Conservation (phyloP, 83 land plant genomes). For the Picea abies region DNA sequence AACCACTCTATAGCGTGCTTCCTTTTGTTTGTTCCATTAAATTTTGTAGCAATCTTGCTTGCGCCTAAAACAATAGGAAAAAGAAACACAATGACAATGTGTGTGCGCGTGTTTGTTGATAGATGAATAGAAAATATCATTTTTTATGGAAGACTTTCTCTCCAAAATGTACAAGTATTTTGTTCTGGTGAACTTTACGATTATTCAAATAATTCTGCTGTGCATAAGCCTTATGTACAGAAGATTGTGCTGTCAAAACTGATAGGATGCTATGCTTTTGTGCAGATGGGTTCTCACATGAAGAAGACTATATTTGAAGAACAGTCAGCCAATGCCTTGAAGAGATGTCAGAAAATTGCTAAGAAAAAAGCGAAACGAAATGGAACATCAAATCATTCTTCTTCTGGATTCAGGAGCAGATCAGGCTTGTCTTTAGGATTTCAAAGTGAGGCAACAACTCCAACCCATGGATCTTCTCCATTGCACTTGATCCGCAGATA, state of each 20-base stretch:
- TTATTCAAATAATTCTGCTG: no score
- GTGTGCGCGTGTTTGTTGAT: no score
- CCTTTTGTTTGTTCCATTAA: slow-evolving; percentile 20
- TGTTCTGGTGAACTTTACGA: background rate
- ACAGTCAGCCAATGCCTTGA: slow-evolving; percentile 47
- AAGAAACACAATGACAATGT: background rate
- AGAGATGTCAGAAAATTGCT: slow-evolving; percentile 46
- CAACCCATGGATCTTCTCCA: slow-evolving; percentile 31
- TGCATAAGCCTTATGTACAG: background rate
- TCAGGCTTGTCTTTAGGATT: background rate
- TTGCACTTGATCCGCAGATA: slow-evolving; percentile 31
- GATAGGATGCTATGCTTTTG: background rate
- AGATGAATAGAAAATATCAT: no score
- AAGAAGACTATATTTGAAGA: slow-evolving; percentile 61
- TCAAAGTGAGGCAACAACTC: slow-evolving; percentile 28
- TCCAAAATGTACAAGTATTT: background rate
- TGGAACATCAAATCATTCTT: background rate
- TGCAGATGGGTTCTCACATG: slow-evolving; percentile 72
- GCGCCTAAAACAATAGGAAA: background rate
- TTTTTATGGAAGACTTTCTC: background rate
- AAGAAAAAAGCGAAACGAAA: slow-evolving; percentile 31
- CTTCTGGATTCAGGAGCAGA: slow-evolving; percentile 5
- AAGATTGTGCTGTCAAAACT: background rate
- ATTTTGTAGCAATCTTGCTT: background rate
- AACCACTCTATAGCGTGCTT: slow-evolving; percentile 4